A percentile compares a stretch with the other conserved stretches of the same genome.
These are phyloP conservation scores for Claviceps maximensis DNA, from an alignment of 2,329 filamentous ascomycete genomes.

Conservation along the genomic window DNA sequence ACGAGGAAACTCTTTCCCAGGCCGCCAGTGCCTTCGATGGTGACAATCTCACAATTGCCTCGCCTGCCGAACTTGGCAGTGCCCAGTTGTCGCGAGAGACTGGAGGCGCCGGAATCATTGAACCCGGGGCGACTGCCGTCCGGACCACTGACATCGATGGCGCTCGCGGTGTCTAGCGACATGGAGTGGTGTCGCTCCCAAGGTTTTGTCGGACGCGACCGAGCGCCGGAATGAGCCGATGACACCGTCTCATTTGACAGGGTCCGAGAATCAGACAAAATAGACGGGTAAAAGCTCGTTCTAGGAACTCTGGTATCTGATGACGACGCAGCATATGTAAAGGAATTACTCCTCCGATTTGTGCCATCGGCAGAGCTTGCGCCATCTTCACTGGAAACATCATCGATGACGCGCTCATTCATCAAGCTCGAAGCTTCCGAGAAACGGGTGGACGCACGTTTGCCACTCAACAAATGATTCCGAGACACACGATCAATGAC, in stretches of 20 bases:
- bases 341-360: constrained; percentile 35
- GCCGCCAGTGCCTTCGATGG: constrained; percentile 47
- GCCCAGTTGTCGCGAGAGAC: constrained; percentile 40
- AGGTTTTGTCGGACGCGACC: constrained; percentile 26
- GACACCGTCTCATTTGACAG: constrained; percentile 33
- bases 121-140: constrained; percentile 31
- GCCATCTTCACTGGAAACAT: constrained; percentile 43
- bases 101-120: constrained; percentile 33
- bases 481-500: constrained; percentile 66
- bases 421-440: constrained; percentile 43
- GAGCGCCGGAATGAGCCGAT: constrained; percentile 28
- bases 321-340: constrained; percentile 28
- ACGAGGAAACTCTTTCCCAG: constrained; percentile 54
- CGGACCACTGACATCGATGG: constrained; percentile 28
- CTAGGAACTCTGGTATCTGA: constrained; percentile 28
- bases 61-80: constrained; percentile 45
- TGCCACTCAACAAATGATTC: constrained; percentile 40
- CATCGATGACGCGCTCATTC: constrained; percentile 35
- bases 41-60: constrained; percentile 50
- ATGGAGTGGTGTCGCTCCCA: constrained; percentile 42
- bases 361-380: constrained; percentile 43
- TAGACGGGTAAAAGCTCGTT: constrained; percentile 27
- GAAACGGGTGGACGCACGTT: constrained; percentile 29
- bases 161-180: constrained; percentile 33
- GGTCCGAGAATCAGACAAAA: constrained; percentile 27